Evolutionary conservation across 1,284 basidiomycete species (phyloP).

Genomic region (Termitomyces sp.): DNA sequence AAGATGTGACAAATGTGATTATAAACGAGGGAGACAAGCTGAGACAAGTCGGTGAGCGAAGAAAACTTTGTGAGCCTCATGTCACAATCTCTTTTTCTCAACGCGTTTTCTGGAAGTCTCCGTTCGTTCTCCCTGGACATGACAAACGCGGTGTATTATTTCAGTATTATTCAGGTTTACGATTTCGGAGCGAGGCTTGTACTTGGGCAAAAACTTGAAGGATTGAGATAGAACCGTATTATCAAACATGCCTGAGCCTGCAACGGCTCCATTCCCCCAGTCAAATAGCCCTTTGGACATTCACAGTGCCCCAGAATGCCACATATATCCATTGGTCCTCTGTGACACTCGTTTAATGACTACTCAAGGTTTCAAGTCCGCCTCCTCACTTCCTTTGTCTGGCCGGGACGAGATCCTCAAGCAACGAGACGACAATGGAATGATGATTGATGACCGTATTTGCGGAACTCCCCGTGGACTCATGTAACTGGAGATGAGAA

Average conservation of each 20-base stretch:
- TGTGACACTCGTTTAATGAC: not conserved
- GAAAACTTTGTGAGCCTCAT: slow-evolving; percentile 16
- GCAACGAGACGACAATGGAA: slow-evolving; percentile 12
- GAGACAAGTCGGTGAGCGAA: slow-evolving; percentile 8
- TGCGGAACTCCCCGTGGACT: slow-evolving; percentile 18
- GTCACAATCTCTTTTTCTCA: slow-evolving; percentile 4
- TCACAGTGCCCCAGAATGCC: not conserved
- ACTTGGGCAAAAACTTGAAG: not conserved
- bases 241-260: not conserved
- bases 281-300: not conserved
- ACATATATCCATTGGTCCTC: not conserved
- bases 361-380: slow-evolving; percentile 5
- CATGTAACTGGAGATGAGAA: slow-evolving; percentile 11
- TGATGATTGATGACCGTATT: slow-evolving; percentile 3
- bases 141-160: not conserved
- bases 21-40: slow-evolving; percentile 12
- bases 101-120: slow-evolving; percentile 2
- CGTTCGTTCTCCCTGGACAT: not conserved
- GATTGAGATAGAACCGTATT: not conserved
- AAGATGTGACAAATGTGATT: slow-evolving; percentile 19
- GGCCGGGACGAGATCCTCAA: slow-evolving; percentile 3
- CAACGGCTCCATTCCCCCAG: not conserved
- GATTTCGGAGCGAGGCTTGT: not conserved
- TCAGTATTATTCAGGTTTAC: not conserved
- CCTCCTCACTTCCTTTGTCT: slow-evolving; percentile 18